Conservation (phyloP, 2,329 filamentous ascomycete species). For the Trichoderma sp. region DNA sequence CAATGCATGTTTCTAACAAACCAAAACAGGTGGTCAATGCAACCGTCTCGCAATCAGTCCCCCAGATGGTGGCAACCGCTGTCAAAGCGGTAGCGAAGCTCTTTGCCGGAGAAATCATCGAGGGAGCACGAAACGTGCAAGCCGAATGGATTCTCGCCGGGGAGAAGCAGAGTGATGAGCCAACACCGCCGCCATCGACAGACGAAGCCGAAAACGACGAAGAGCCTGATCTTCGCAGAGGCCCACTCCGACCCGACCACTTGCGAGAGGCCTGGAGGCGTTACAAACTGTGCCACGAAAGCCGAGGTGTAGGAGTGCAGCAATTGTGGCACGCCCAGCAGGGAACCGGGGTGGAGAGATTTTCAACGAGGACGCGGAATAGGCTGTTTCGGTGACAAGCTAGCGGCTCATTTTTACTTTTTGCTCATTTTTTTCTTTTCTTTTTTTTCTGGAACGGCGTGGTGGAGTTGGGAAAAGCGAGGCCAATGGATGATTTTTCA, state of each 20-base stretch:
- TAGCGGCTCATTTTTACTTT: background rate
- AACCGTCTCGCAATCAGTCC: slow-evolving; percentile 76
- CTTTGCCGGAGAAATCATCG: slow-evolving; percentile 74
- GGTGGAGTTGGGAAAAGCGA: background rate
- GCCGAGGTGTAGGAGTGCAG: slow-evolving; percentile 60
- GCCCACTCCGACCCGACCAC: slow-evolving; percentile 70
- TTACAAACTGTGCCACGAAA: slow-evolving; percentile 62
- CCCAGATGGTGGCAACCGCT: slow-evolving; percentile 69
- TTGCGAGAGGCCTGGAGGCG: slow-evolving; percentile 69
- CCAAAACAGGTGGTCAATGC: slow-evolving; percentile 69
- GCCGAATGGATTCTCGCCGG: slow-evolving; percentile 65
- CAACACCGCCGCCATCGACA: slow-evolving; percentile 41
- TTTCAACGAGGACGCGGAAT: slow-evolving; percentile 52
- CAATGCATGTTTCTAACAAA: background rate
- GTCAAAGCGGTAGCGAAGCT: slow-evolving; percentile 74
- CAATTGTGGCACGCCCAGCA: slow-evolving; percentile 62
- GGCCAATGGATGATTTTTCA: background rate
- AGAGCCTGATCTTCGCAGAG: slow-evolving; percentile 39
- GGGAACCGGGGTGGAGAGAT: slow-evolving; percentile 58
- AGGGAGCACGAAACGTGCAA: slow-evolving; percentile 68
- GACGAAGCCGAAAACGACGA: slow-evolving; percentile 33
- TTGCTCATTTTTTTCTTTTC: background rate
- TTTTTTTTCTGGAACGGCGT: background rate
- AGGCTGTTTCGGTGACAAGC: slow-evolving; percentile 49
- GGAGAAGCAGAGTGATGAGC: slow-evolving; percentile 56